Evolutionary conservation across 495 filamentous ascomycete species (phyloP), one percentile per base, ranked within the genome.

Genomic region (Penicillium antarcticum): DNA sequence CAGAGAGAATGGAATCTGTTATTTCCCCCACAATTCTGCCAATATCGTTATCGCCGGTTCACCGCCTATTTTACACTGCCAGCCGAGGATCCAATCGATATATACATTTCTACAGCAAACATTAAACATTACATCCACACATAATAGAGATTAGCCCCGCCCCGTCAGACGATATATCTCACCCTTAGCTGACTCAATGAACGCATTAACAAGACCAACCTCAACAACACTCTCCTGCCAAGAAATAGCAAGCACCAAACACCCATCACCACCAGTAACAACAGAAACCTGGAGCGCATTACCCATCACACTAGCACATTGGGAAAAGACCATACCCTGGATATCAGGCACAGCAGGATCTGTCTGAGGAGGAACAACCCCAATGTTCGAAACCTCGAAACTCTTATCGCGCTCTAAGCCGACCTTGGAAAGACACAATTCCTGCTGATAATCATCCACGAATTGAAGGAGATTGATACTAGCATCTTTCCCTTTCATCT

Each of bases 331-430:
- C 44, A 73, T 44, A 1, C 72, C 55, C 1, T 62, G 50, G 14
- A 76, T 63, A 29, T 46, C 52, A 47, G 67, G 68, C 16, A 52
- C 34, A 41, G 51, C 51, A 13, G 56, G 23, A 43, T 54, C 52
- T 18, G 48, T 40, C 18, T 65, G 65, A 16, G 55, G 49, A 16
- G 13, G 45, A 40, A 71, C 55, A 14, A 65, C 65, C 0, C 74
- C 76, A 3, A 80, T 29, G 63, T 77, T 80, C 7, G 73, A 77
- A 10, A 80, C 41, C 51, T 75, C 76, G 39, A 70, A 72, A n/a
- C 61, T 65, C 14, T 59, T 48, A 0, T 57, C 59, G 2, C 72
- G 56, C 3, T 60, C 50, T 43, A 55, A 46, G 7, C 76, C 76
- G 5, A 77, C 21, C 47, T 67, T 73, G 0, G 49, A 59, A 4